phyloP scores from a whole-genome alignment of 169 alveolate genomes.

The Perkinsus chesapeaki region DNA sequence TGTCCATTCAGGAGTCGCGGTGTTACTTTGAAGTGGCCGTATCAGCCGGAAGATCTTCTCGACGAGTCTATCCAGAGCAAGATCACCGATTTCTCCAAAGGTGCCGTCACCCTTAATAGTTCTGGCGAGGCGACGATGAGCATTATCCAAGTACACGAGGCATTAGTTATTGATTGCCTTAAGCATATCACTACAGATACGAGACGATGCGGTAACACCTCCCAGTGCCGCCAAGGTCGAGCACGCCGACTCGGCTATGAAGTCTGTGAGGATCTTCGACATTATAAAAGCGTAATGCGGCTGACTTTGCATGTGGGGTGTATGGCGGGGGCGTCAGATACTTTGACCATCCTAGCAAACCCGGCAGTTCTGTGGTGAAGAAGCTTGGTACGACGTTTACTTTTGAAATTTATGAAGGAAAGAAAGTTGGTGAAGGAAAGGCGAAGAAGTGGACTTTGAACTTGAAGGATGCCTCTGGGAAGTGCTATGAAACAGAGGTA shows the following conservation, averaged over 20 bases:
- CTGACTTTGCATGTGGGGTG: not conserved
- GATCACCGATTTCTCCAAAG: not conserved
- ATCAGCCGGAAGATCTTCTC: not conserved
- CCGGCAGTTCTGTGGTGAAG: slow-evolving; percentile 48
- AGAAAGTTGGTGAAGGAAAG: slow-evolving; percentile 47
- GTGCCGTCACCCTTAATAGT: not conserved
- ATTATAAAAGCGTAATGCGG: slow-evolving; percentile 14
- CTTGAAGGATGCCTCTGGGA: slow-evolving; percentile 43
- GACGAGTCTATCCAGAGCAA: not conserved
- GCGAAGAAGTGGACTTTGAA: slow-evolving; percentile 56
- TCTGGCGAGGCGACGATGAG: not conserved
- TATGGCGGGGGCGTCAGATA: not conserved
- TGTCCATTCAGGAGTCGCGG: not conserved
- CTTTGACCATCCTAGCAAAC: not conserved
- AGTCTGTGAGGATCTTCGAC: slow-evolving; percentile 11
- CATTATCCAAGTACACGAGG: not conserved
- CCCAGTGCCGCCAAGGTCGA: not conserved
- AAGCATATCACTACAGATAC: not conserved
- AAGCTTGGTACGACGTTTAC: slow-evolving; percentile 50
- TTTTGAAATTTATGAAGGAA: slow-evolving; percentile 48
- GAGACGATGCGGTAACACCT: not conserved
- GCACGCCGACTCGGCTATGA: not conserved
- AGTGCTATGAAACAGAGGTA: slow-evolving; percentile 40
- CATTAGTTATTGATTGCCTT: not conserved
- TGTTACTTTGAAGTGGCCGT: not conserved